Evolutionary conservation across 129 eudicot species (phyloP).

Genomic region (Pittosporum tobira): DNA sequence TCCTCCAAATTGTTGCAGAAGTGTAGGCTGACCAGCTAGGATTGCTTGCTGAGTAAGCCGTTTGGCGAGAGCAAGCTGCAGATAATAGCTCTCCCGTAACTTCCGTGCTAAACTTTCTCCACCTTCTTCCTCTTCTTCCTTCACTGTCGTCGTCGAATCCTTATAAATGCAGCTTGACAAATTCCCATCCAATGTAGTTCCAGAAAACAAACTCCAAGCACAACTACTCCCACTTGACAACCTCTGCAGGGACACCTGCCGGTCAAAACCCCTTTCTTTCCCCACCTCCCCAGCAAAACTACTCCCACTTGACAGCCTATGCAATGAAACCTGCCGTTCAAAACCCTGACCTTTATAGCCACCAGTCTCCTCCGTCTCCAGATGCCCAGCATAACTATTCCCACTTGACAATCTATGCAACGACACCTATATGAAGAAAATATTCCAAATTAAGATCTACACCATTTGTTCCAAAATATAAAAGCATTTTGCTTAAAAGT

Average conservation of each 20-base stretch:
- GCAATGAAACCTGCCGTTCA: conserved; percentile 15
- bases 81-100: conserved; percentile 56
- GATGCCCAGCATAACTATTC: conserved; percentile 1
- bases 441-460: too few relatives aligned
- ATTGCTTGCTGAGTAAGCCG: conserved; percentile 53
- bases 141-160: conserved; percentile 28
- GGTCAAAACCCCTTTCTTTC: conserved; percentile 25
- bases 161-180: conserved; percentile 42
- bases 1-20: conserved; percentile 27
- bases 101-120: conserved; percentile 32
- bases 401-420: conserved; percentile 8
- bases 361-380: too few relatives aligned
- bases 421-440: background rate
- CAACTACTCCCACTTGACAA: conserved; percentile 63
- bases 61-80: conserved; percentile 72
- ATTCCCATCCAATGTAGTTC: conserved; percentile 43
- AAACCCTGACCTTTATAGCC: conserved; percentile 6
- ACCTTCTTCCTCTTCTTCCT: conserved; percentile 26
- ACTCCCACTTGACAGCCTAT: conserved; percentile 21
- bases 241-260: conserved; percentile 40
- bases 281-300: conserved; percentile 13
- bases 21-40: conserved; percentile 41
- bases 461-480: too few relatives aligned
- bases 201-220: conserved; percentile 76
- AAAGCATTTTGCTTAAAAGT: too few relatives aligned